phyloP scores from a whole-genome alignment of 768 basidiomycete species.

The Tephrocybe sp. region DNA sequence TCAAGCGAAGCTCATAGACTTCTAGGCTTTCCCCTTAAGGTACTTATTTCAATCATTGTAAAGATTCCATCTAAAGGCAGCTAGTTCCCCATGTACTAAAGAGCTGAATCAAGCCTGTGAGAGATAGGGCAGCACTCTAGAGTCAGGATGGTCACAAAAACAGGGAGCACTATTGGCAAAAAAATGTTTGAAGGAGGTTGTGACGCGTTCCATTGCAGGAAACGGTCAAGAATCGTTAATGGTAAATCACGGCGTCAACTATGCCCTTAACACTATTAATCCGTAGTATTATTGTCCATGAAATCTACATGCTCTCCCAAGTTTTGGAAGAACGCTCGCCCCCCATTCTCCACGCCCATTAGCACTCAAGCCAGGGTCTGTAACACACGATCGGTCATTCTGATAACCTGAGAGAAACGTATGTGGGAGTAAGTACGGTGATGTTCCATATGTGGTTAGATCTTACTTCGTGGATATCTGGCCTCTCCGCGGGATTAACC shows the following conservation, averaged over 20 bases:
- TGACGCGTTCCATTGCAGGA: too few relatives aligned
- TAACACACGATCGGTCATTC: slow-evolving; percentile 60
- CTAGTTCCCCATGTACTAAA: not conserved
- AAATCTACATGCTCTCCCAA: slow-evolving; percentile 7
- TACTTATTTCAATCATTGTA: not conserved
- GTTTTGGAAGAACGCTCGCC: not conserved
- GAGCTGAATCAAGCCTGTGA: too few relatives aligned
- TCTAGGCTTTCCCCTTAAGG: not conserved
- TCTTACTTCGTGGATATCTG: slow-evolving; percentile 80
- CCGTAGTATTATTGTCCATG: slow-evolving; percentile 7
- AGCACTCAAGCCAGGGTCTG: slow-evolving; percentile 47
- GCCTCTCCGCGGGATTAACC: slow-evolving; percentile 77
- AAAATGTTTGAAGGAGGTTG: too few relatives aligned
- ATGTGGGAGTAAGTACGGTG: not conserved
- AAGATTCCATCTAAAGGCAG: not conserved
- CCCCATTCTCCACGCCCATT: not conserved
- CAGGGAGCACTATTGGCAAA: too few relatives aligned
- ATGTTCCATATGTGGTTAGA: not conserved
- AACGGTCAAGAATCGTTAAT: too few relatives aligned
- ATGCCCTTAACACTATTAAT: slow-evolving; percentile 3
- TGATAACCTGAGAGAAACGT: slow-evolving; percentile 49
- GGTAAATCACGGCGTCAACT: too few relatives aligned
- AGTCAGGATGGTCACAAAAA: too few relatives aligned
- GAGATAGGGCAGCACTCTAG: too few relatives aligned
- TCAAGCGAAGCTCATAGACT: not conserved